Evolutionary conservation across 2,329 filamentous ascomycete genomes (phyloP).

Genomic region (Sphaerulina vaccinii): DNA sequence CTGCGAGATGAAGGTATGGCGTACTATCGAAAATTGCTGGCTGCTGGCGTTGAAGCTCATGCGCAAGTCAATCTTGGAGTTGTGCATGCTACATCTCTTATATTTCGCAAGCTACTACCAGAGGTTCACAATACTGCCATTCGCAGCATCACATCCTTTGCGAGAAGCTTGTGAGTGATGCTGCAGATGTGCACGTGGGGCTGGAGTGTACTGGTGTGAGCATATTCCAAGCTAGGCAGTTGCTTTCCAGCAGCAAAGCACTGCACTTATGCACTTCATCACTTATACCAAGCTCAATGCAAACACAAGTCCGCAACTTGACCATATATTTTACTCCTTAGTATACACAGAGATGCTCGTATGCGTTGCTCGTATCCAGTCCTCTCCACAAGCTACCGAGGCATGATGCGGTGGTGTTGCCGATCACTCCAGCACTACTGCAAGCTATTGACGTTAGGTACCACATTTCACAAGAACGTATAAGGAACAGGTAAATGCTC

Average conservation of each 20-base stretch:
- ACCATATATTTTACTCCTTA: no score
- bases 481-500: conserved; percentile 1
- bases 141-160: conserved; percentile 29
- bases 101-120: conserved; percentile 31
- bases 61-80: conserved; percentile 32
- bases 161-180: conserved; percentile 24
- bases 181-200: neutral
- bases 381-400: neutral
- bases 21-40: conserved; percentile 30
- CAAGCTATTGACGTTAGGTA: neutral
- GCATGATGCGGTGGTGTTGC: neutral
- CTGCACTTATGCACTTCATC: no score
- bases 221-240: no score
- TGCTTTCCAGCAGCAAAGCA: no score
- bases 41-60: conserved; percentile 30
- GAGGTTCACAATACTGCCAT: conserved; percentile 29
- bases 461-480: neutral
- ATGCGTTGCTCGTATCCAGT: no score
- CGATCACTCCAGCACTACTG: neutral
- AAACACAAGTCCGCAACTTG: no score
- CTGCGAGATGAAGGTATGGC: conserved; percentile 35
- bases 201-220: neutral
- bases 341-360: no score
- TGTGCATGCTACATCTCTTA: conserved; percentile 26
- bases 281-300: no score